Base-by-base conservation (phyloP, 352 stramenopile species). In the Phytophthora fragariaefolia region DNA sequence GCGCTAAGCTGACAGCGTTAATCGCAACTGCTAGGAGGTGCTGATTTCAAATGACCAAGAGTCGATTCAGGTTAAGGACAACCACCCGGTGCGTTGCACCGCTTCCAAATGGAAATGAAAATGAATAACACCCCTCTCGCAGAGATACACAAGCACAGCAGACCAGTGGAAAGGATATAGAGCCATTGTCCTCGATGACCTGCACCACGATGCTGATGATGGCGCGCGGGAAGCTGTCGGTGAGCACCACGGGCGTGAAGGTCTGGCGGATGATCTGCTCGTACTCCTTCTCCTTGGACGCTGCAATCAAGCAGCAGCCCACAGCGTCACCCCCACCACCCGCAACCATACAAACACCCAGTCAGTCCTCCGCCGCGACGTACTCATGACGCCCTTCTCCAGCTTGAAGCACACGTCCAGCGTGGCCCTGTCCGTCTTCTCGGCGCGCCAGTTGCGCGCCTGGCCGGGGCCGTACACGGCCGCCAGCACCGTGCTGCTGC, bases 181-280 rank as follows among this genome's bases (percentile, higher is more conserved):
- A 92, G 46, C 87, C 87, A 63, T 91, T 82, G 73, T 93, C 83
- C 61, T 95, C 83, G 54, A 95, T 81, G 40, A 95, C 84, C 80
- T 95, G 87, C 27, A 95, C 84, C 27, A 92, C 81, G 66, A 95
- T 87, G 71, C 83, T 92, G 74, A 95, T 92, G 40, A 95, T 76
- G n/a, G 87, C 84, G 54, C 87, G 85, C 40, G 87, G 83, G 69
- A 83, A 95, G n/a, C 71, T 87, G 43, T 92, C 80, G 15, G 75
- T 77, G 38, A 92, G 46, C 47, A 95, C 69, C 23, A 93, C 66
- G 18, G 85, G 80, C 58, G 84, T 77, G 61, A 93, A 95, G 20
- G 85, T 92, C 60, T 91, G 63, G 7, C 85, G 83, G 51, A 95
- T 86, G 47, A 95, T 80, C 75, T 89, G 80, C 65, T 95, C 87